Evolutionary conservation across 495 filamentous ascomycete species (phyloP).

Genomic region (Tirmania nivea): DNA sequence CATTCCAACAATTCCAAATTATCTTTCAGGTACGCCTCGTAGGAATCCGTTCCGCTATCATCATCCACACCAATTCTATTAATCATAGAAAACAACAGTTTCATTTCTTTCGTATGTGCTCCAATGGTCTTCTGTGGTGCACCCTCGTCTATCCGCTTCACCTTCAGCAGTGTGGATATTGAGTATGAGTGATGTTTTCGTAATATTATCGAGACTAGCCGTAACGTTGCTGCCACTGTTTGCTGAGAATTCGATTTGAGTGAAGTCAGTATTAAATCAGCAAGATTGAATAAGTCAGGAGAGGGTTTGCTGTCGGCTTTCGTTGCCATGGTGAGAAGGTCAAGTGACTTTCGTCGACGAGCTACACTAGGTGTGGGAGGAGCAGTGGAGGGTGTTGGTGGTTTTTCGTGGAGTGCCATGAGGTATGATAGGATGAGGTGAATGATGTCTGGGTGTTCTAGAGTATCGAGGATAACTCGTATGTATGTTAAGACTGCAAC

Average conservation of each 20-base stretch:
- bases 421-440: constrained; percentile 86
- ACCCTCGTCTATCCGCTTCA: constrained; percentile 30
- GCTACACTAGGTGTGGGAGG: constrained; percentile 28
- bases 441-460: constrained; percentile 81
- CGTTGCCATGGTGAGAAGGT: constrained; percentile 56
- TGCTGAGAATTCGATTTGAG: constrained; percentile 68
- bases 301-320: constrained; percentile 40
- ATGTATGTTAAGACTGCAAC: constrained; percentile 91
- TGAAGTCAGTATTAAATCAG: constrained; percentile 72
- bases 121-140: constrained; percentile 45
- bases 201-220: constrained; percentile 62
- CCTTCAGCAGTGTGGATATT: constrained; percentile 49
- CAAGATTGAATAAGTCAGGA: constrained; percentile 75
- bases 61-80: constrained; percentile 48
- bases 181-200: constrained; percentile 74
- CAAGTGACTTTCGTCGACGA: constrained; percentile 68
- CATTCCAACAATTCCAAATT: constrained; percentile 54
- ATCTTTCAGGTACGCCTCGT: constrained; percentile 66
- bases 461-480: constrained; percentile 64
- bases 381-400: constrained; percentile 6
- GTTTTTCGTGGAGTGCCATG: constrained; percentile 45
- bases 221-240: constrained; percentile 70
- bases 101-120: constrained; percentile 59
- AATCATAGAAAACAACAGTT: constrained; percentile 48
- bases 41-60: constrained; percentile 48